Evolutionary conservation across 495 filamentous ascomycete genomes (phyloP).

Genomic region (Tuber melanosporum): DNA sequence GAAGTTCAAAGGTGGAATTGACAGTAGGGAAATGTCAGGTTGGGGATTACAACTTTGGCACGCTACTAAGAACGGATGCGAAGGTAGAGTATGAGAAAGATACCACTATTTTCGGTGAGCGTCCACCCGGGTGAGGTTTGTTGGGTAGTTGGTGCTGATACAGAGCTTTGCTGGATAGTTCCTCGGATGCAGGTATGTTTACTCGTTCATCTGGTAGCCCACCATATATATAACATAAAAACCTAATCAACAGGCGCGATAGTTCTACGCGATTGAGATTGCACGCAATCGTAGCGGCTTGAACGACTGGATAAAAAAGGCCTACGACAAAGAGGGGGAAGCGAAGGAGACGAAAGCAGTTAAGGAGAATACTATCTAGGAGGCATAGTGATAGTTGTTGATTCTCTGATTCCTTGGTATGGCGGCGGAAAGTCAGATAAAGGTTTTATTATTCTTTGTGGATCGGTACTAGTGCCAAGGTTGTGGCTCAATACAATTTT

Average conservation of each 20-base stretch:
- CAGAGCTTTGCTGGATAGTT: constrained; percentile 43
- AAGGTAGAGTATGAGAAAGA: constrained; percentile 79
- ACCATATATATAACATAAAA: not conserved
- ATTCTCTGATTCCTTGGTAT: not conserved
- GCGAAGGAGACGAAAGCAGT: constrained; percentile 34
- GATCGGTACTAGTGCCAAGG: no score
- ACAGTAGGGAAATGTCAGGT: constrained; percentile 45
- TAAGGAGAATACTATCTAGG: constrained; percentile 9
- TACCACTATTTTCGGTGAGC: constrained; percentile 80
- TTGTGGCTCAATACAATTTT: no score
- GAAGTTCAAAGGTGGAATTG: not conserved
- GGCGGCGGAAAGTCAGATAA: not conserved
- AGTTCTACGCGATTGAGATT: constrained; percentile 94
- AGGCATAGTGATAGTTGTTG: not conserved
- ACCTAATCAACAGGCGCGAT: not conserved
- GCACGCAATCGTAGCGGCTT: constrained; percentile 79
- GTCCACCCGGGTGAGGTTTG: not conserved
- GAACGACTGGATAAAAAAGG: constrained; percentile 95
- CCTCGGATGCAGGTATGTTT: constrained; percentile 69
- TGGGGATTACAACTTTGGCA: constrained; percentile 95
- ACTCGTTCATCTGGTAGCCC: not conserved
- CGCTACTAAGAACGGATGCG: constrained; percentile 72
- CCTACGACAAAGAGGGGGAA: constrained; percentile 50
- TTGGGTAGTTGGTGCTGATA: not conserved
- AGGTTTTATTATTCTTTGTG: no score